Conservation (phyloP, 1,139 yeast species). For the Geotrichum bryndzae region DNA sequence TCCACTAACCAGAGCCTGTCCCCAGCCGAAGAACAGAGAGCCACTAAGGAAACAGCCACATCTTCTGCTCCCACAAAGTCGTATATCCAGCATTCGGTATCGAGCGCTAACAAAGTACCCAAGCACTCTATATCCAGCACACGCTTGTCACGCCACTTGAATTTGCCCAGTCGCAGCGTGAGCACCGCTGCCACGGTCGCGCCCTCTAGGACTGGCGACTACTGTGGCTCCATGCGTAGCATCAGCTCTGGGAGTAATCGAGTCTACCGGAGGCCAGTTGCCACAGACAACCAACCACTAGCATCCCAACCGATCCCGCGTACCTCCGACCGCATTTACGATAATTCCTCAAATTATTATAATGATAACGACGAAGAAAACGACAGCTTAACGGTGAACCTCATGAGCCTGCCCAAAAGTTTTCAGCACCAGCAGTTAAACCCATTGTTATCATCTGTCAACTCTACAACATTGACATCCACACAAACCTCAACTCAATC, state of each 20-base stretch:
- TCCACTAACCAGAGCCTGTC: too few species aligned
- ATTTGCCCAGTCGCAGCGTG: not conserved
- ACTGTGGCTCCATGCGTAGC: too few species aligned
- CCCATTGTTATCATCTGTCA: not conserved
- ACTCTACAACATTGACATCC: not conserved
- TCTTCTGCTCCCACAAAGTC: not conserved
- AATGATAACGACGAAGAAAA: slow-evolving; percentile 1
- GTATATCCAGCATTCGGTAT: slow-evolving; percentile 7
- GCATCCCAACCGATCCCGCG: too few species aligned
- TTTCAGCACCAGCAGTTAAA: not conserved
- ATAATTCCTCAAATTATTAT: not conserved
- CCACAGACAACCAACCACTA: too few species aligned
- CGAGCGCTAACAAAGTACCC: not conserved
- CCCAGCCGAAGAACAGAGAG: too few species aligned
- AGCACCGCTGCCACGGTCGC: too few species aligned
- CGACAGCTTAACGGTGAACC: slow-evolving; percentile 10
- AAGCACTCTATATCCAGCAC: slow-evolving; percentile 8
- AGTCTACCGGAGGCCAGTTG: too few species aligned
- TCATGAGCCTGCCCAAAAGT: slow-evolving; percentile 14
- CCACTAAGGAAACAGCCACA: not conserved
- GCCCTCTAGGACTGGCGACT: too few species aligned
- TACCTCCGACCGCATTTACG: too few species aligned
- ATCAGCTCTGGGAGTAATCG: too few species aligned
- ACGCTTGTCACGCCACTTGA: slow-evolving; percentile 6
- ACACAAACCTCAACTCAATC: slow-evolving; percentile 3